Evolutionary conservation across 257 asterid genomes (phyloP).

Genomic region (Solanum raphanifolium): DNA sequence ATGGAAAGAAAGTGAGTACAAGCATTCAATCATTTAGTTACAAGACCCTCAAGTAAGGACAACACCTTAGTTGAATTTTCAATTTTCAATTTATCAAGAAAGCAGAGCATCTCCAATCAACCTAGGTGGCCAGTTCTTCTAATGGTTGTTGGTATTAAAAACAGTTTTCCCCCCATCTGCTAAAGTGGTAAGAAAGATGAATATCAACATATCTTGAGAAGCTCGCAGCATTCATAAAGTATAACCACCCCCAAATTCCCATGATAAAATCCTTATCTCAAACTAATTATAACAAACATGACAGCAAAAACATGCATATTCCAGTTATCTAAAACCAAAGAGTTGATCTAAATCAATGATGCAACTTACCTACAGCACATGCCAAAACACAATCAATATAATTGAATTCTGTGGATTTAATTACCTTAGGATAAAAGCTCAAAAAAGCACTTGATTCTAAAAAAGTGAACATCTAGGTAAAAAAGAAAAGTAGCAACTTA

Average conservation of each 20-base stretch:
- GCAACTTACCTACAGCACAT: not conserved
- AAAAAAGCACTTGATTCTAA: not conserved
- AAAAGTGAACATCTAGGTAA: not conserved
- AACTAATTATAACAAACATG: not conserved
- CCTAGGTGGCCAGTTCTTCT: not conserved
- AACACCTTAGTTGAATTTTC: not conserved
- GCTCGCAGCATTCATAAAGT: not conserved
- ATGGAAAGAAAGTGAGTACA: not conserved
- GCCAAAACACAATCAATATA: not conserved
- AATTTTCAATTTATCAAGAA: not conserved
- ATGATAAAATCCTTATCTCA: not conserved
- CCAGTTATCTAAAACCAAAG: not conserved
- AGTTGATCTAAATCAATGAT: not conserved
- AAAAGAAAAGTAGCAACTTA: slow-evolving; percentile 19
- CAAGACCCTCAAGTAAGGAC: not conserved
- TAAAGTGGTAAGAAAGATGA: not conserved
- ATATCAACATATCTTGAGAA: not conserved
- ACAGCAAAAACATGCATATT: not conserved
- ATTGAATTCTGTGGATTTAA: not conserved
- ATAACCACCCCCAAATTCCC: not conserved
- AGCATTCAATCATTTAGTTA: not conserved
- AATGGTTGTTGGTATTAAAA: not conserved
- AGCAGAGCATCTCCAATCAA: not conserved
- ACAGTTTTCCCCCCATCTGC: not conserved
- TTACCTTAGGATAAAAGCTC: not conserved